These are phyloP conservation scores for Suillus subluteus DNA, from an alignment of 768 basidiomycete genomes.

Conservation along the genomic window DNA sequence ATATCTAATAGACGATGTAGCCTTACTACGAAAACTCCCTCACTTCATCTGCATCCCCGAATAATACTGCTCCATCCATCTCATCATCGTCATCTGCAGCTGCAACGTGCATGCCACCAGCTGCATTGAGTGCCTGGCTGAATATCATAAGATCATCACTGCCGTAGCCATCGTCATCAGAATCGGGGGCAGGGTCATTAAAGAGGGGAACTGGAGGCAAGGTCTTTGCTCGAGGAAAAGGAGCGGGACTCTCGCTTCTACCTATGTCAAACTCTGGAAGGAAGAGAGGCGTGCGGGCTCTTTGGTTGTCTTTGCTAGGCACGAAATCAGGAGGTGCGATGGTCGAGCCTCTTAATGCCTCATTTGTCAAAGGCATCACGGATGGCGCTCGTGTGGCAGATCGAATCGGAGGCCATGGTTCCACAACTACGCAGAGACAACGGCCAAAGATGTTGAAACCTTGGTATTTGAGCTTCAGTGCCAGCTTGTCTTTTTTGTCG, in stretches of 20 bases:
- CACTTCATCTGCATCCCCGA: slow-evolving; percentile 83
- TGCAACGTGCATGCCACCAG: slow-evolving; percentile 58
- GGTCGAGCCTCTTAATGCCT: slow-evolving; percentile 33
- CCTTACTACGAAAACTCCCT: slow-evolving; percentile 52
- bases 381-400: slow-evolving; percentile 37
- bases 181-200: slow-evolving; percentile 34
- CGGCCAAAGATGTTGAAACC: slow-evolving; percentile 73
- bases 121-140: slow-evolving; percentile 68
- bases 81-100: slow-evolving; percentile 77
- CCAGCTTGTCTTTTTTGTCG: slow-evolving; percentile 73
- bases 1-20: slow-evolving; percentile 19
- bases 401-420: slow-evolving; percentile 71
- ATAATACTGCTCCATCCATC: slow-evolving; percentile 71
- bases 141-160: slow-evolving; percentile 70
- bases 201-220: slow-evolving; percentile 49
- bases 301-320: slow-evolving; percentile 27
- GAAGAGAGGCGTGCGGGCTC: slow-evolving; percentile 70
- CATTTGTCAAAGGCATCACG: slow-evolving; percentile 28
- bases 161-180: slow-evolving; percentile 38
- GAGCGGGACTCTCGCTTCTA: slow-evolving; percentile 43
- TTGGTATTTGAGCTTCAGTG: slow-evolving; percentile 65
- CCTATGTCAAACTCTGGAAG: slow-evolving; percentile 62
- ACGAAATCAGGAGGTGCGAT: slow-evolving; percentile 38
- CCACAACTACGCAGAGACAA: slow-evolving; percentile 81
- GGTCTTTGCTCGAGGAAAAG: slow-evolving; percentile 28